phyloP scores from a whole-genome alignment of 495 filamentous ascomycete species.

The Annulohypoxylon bovei region DNA sequence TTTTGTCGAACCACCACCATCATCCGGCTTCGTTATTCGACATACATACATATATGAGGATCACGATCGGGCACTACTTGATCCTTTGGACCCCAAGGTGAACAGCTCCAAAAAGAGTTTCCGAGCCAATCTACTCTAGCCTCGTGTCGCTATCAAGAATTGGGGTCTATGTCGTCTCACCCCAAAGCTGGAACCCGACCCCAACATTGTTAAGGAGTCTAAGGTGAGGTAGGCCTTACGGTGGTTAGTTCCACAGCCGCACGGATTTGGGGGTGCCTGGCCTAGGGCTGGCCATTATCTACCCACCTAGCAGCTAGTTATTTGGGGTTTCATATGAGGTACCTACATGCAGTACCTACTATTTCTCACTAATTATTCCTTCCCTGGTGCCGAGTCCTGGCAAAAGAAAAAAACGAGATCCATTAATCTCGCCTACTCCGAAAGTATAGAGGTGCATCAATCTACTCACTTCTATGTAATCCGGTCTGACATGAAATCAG shows the following conservation, averaged over 20 bases:
- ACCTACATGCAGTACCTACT: background rate
- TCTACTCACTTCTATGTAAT: slow-evolving; percentile 14
- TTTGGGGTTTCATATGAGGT: background rate
- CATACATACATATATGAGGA: background rate
- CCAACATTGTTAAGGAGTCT: background rate
- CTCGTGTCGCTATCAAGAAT: slow-evolving; percentile 39
- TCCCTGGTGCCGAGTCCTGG: slow-evolving; percentile 23
- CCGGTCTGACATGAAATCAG: slow-evolving; percentile 34
- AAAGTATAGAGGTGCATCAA: slow-evolving; percentile 17
- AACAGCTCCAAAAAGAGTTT: slow-evolving; percentile 22
- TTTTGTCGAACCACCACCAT: slow-evolving; percentile 27
- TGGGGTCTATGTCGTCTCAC: slow-evolving; percentile 41
- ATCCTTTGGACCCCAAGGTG: slow-evolving; percentile 45
- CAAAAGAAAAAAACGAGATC: no score
- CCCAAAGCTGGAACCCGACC: slow-evolving; percentile 34
- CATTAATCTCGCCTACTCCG: slow-evolving; percentile 44
- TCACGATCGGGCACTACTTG: slow-evolving; percentile 25
- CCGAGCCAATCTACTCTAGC: slow-evolving; percentile 39
- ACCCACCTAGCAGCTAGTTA: slow-evolving; percentile 14
- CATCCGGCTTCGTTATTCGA: slow-evolving; percentile 17
- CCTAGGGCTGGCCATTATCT: slow-evolving; percentile 9
- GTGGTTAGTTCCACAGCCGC: slow-evolving; percentile 16
- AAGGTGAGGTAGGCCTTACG: slow-evolving; percentile 11
- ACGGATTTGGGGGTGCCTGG: slow-evolving; percentile 32
- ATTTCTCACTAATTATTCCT: slow-evolving; percentile 23